These are phyloP conservation scores for Mycena belliarum DNA, from an alignment of 768 basidiomycete species.

Conservation along the genomic window DNA sequence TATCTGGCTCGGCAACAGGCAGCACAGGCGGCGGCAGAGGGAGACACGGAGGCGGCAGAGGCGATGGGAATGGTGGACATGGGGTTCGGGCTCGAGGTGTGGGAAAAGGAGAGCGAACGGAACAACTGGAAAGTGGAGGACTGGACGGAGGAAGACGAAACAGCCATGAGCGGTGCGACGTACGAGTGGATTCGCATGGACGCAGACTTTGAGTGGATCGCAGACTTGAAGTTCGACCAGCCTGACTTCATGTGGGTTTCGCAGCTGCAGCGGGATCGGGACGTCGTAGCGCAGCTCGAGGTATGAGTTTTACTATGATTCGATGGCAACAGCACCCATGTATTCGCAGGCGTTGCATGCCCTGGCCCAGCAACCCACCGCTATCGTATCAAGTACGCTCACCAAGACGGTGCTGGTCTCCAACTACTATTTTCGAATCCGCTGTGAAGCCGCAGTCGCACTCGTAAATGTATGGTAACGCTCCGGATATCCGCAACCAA, in stretches of 20 bases:
- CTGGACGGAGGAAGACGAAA: constrained; percentile 97
- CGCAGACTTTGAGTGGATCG: constrained; percentile 99
- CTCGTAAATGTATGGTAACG: constrained; percentile 64
- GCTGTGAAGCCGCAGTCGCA: constrained; percentile 90
- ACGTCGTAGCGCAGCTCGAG: constrained; percentile 97
- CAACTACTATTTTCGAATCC: constrained; percentile 95
- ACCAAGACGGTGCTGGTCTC: constrained; percentile 93
- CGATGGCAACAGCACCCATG: neutral
- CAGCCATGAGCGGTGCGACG: constrained; percentile 89
- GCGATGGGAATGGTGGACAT: constrained; percentile 94
- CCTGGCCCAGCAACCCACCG: constrained; percentile 75
- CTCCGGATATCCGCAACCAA: constrained; percentile 8
- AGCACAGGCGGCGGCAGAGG: constrained; percentile 89
- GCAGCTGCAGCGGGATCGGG: constrained; percentile 91
- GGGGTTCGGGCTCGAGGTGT: constrained; percentile 90
- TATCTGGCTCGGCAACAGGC: constrained; percentile 92
- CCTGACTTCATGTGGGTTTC: constrained; percentile 99
- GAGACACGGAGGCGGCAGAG: constrained; percentile 88
- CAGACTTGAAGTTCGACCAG: constrained; percentile 88
- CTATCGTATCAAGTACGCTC: constrained; percentile 86
- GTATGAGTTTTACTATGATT: constrained; percentile 39
- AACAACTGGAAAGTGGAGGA: constrained; percentile 97
- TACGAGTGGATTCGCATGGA: constrained; percentile 99
- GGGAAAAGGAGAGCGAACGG: constrained; percentile 93
- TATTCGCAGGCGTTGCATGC: constrained; percentile 82